phyloP scores from a whole-genome alignment of 345 rosid species.

The Eucalyptus cloeziana region DNA sequence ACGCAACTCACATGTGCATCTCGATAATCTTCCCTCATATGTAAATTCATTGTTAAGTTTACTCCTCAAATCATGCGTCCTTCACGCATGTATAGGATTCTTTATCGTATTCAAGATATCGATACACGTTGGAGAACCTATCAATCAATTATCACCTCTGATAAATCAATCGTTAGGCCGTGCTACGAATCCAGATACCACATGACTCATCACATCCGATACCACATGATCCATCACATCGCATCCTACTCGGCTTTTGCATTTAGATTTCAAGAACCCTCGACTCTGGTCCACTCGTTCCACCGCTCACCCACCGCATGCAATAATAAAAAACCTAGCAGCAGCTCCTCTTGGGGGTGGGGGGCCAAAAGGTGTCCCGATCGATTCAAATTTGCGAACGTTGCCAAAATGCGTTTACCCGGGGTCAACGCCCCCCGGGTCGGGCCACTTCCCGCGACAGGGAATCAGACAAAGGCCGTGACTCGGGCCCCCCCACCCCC shows the following conservation, averaged over 20 bases:
- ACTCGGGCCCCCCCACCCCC: background rate
- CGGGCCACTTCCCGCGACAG: background rate
- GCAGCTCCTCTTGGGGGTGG: background rate
- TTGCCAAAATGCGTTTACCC: background rate
- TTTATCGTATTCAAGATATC: fast-evolving
- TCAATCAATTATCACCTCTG: background rate
- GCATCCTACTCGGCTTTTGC: background rate
- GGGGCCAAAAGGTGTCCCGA: background rate
- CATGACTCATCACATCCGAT: background rate
- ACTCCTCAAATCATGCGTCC: background rate
- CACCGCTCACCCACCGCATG: background rate
- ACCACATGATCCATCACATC: background rate
- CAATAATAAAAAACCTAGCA: background rate
- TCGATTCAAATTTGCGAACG: background rate
- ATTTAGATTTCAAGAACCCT: background rate
- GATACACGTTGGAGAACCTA: fast-evolving
- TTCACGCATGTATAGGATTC: background rate
- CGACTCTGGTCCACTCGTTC: background rate
- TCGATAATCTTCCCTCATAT: fast-evolving
- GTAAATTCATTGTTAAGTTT: fast-evolving
- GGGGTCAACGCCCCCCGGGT: background rate
- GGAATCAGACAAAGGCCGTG: background rate
- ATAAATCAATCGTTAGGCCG: background rate
- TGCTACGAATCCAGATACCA: background rate
- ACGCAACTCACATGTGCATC: fast-evolving